Evolutionary conservation across 2,329 filamentous ascomycete species (phyloP).

Genomic region (Diaporthe aspalathi): DNA sequence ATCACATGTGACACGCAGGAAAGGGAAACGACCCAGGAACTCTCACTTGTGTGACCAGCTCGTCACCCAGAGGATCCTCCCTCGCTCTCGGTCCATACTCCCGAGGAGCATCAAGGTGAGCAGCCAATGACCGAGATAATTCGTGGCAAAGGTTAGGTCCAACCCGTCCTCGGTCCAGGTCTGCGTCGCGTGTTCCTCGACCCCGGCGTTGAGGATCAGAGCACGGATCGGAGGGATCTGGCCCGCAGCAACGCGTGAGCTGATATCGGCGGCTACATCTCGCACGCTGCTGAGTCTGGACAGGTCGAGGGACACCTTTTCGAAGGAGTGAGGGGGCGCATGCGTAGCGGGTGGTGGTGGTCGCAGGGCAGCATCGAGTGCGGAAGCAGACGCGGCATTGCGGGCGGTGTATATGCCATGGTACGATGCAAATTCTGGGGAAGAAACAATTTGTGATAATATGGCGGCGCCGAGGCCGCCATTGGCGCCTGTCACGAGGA

Average conservation of each 20-base stretch:
- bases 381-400: slow-evolving; percentile 34
- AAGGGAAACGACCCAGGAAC: not conserved
- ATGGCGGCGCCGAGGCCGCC: slow-evolving; percentile 53
- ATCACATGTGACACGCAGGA: not conserved
- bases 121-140: slow-evolving; percentile 45
- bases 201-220: slow-evolving; percentile 51
- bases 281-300: slow-evolving; percentile 45
- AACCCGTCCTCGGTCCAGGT: slow-evolving; percentile 32
- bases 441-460: slow-evolving; percentile 46
- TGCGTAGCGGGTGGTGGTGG: not conserved
- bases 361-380: slow-evolving; percentile 38
- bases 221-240: slow-evolving; percentile 52
- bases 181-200: slow-evolving; percentile 42
- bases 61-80: slow-evolving; percentile 41
- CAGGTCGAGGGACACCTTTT: slow-evolving; percentile 49
- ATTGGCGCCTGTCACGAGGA: slow-evolving; percentile 50
- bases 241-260: slow-evolving; percentile 46
- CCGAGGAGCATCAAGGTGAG: slow-evolving; percentile 42
- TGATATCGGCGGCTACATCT: slow-evolving; percentile 46
- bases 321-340: slow-evolving; percentile 40
- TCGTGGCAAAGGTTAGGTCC: slow-evolving; percentile 41
- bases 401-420: slow-evolving; percentile 49
- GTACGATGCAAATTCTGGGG: slow-evolving; percentile 47
- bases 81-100: slow-evolving; percentile 42
- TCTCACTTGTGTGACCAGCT: slow-evolving; percentile 35